Conservation (phyloP, 495 filamentous ascomycete genomes). For the Aspergillus kassunensis region DNA sequence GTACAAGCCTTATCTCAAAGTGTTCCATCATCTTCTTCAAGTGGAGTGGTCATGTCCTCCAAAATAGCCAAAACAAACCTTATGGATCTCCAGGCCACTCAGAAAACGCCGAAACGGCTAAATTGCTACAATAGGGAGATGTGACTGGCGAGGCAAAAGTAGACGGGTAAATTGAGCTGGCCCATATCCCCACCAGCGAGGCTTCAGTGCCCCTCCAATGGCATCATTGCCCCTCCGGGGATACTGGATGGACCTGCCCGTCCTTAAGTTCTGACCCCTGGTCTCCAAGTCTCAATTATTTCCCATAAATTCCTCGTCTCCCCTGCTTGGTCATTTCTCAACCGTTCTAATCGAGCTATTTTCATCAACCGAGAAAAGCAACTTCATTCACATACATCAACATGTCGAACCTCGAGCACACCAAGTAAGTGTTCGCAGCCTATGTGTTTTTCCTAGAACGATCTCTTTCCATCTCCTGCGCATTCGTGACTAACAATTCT, state of each 20-base stretch:
- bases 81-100: too few relatives aligned
- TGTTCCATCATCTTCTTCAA: too few relatives aligned
- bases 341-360: background rate
- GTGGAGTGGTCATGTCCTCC: too few relatives aligned
- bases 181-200: background rate
- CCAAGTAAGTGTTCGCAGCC: slow-evolving; percentile 30
- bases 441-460: too few relatives aligned
- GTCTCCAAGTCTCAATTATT: background rate
- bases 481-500: background rate
- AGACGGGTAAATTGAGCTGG: background rate
- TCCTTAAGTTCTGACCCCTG: slow-evolving; percentile 6
- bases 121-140: too few relatives aligned
- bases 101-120: too few relatives aligned
- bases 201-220: slow-evolving; percentile 1
- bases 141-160: too few relatives aligned
- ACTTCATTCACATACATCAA: too few relatives aligned
- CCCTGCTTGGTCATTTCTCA: background rate
- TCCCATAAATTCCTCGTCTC: slow-evolving; percentile 1
- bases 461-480: too few relatives aligned
- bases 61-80: too few relatives aligned
- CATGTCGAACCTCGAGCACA: slow-evolving; percentile 40
- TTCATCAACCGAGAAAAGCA: too few relatives aligned
- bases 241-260: slow-evolving; percentile 39
- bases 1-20: too few relatives aligned
- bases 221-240: slow-evolving; percentile 20